Evolutionary conservation across 345 rosid species (phyloP), one percentile per base, ranked within the genome.

Genomic region (Hirschfeldia incana): DNA sequence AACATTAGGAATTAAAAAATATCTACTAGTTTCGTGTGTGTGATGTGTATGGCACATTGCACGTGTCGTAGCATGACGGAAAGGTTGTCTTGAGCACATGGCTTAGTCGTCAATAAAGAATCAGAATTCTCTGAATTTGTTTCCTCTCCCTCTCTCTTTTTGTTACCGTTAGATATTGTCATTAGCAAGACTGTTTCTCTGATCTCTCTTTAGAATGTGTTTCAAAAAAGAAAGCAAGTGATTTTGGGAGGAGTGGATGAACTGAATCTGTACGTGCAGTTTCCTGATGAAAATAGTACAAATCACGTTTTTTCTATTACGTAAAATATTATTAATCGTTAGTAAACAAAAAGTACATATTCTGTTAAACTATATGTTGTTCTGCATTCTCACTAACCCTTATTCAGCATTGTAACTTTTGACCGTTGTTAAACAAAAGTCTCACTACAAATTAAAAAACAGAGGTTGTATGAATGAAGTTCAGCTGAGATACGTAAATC

Each of bases 21-120:
- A 10, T 67, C 67, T 49, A 71, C 37, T 39, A 70, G 12, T 37
- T 34, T 77, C 21, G 21, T 26, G 67, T 12, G 72, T 65, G 51
- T 17, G 74, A 57, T 79, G 78, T 61, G 78, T 67, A 60, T 42
- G n/a, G n/a, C 49, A 10, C 49, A 15, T 60, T 16, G 57, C 75
- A 80, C 79, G 79, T 80, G 83, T 80, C 83, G 49, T 80, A 55
- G 10, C 75, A 73, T 80, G 82, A 74, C 82, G 77, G 78, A 74
- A 79, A 74, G 82, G 66, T 62, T 67, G 82, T 79, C 82, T 37
- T 17, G 37, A 26, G 74, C 82, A 79, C 82, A 79, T 79, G 82
- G 69, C 77, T 72, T 55, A 44, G 53, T 78, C 53, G 53, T 73
- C 13, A 42, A 42, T 42, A 42, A 42, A 42, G 49, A 42, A 10